phyloP scores from a whole-genome alignment of 257 asterid genomes.

The Solanum pennellii region DNA sequence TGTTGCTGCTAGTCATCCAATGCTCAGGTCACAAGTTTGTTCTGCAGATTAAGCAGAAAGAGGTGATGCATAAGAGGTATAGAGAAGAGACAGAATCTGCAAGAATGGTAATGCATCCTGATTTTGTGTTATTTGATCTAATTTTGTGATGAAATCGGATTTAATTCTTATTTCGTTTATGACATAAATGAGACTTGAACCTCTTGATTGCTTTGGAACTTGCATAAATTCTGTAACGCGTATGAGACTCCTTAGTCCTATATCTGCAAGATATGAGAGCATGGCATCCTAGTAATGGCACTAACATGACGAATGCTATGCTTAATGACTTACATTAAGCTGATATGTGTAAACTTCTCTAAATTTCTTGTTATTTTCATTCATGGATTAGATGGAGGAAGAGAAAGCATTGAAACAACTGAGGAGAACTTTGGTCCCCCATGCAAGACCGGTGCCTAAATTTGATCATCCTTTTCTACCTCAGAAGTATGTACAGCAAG shows the following conservation, averaged over 20 bases:
- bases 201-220: background rate
- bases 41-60: constrained; percentile 76
- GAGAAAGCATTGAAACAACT: constrained; percentile 88
- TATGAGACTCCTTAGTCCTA: background rate
- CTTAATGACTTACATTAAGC: background rate
- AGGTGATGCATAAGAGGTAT: constrained; percentile 64
- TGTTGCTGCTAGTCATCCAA: background rate
- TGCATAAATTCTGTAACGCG: background rate
- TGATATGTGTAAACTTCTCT: background rate
- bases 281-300: background rate
- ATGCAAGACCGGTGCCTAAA: constrained; percentile 78
- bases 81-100: constrained; percentile 90
- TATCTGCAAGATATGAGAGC: background rate
- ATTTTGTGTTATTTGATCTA: background rate
- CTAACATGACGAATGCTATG: background rate
- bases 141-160: background rate
- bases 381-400: constrained; percentile 64
- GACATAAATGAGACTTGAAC: background rate
- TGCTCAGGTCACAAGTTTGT: background rate
- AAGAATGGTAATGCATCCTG: constrained; percentile 39
- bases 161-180: background rate
- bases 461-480: constrained; percentile 75
- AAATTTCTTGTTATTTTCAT: background rate
- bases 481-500: constrained; percentile 35
- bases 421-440: constrained; percentile 80